These are phyloP conservation scores for Fusarium liriodendri DNA, from an alignment of 2,329 filamentous ascomycete genomes.

Conservation along the genomic window DNA sequence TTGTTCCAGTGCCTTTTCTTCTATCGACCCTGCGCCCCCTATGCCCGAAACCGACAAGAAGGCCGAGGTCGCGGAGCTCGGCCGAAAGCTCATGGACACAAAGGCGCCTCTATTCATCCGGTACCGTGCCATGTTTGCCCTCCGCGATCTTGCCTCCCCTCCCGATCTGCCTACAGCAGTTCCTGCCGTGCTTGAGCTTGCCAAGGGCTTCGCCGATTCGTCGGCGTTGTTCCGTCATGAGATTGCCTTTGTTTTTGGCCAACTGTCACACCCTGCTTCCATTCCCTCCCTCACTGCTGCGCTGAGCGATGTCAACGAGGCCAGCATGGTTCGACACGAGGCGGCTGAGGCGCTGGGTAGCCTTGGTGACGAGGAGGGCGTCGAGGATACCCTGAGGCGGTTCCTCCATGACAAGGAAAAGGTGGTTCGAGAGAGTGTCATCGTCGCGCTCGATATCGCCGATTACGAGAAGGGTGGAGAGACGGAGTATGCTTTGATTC, in stretches of 20 bases:
- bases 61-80: conserved; percentile 81
- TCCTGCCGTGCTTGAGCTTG: conserved; percentile 86
- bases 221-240: conserved; percentile 97
- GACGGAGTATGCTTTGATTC: conserved; percentile 91
- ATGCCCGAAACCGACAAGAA: conserved; percentile 77
- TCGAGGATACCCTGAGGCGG: conserved; percentile 83
- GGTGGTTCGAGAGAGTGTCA: conserved; percentile 93
- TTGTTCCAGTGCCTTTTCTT: conserved; percentile 84
- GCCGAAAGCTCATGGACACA: conserved; percentile 82
- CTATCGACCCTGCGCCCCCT: conserved; percentile 93
- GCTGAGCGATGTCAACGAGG: conserved; percentile 83
- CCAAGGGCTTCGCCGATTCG: conserved; percentile 84
- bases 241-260: conserved; percentile 97
- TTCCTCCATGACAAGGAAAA: conserved; percentile 93
- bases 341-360: conserved; percentile 96
- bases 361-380: conserved; percentile 91
- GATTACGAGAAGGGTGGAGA: conserved; percentile 93
- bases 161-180: conserved; percentile 90
- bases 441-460: conserved; percentile 97
- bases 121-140: conserved; percentile 97
- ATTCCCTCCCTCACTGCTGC: conserved; percentile 87
- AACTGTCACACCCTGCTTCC: conserved; percentile 94
- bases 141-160: conserved; percentile 93
- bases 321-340: conserved; percentile 97
- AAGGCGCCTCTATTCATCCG: conserved; percentile 85